Base-by-base conservation (phyloP, 2,329 filamentous ascomycete genomes). In the Acrocalymma vagum region DNA sequence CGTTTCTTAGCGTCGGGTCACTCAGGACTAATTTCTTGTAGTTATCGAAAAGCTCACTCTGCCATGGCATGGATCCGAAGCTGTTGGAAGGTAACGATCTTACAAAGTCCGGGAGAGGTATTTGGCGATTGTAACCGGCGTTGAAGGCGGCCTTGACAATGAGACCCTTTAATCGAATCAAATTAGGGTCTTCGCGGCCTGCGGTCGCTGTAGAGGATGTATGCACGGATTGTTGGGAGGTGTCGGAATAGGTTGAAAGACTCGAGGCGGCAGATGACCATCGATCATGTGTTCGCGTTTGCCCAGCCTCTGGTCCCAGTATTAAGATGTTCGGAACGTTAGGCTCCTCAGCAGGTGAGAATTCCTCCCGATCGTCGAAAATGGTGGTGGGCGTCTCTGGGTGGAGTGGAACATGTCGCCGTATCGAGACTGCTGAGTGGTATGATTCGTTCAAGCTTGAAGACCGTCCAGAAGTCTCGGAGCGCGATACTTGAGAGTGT, bases 371-470 rank as follows among this genome's bases (percentile, higher is more conserved):
- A 63, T 97, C 92, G 67, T 96, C 93, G 58, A 96, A 96, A 55
- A 96, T 91, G 4, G 92, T 97, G 1, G 93, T 93, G 0, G 92
- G 92, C 0, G 92, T 97, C 72, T 97, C 93, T 1, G 92, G 92
- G 76, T 79, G 38, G 42, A 50, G 53, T 7, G 58, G 46, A 1
- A 53, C 47, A 23, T 60, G 53, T 30, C 53, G 56, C 16, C 62
- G 51, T 74, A 73, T 60, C 2, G 67, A 68, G 16, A 69, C 60
- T 10, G 72, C 73, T 21, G 72, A 72, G 52, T 76, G 73, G 36
- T 74, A 75, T 9, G 72, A 72, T 36, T 71, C 60, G 60, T 55
- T 76, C 65, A 64, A 73, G 74, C 55, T 84, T 24, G 63, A 74
- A 4, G 59, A 61, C 6, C 62, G 57, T 20, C 47, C 63, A 29